phyloP scores from a whole-genome alignment of 208 protist genomes.

The Dictyostelium gargantuum region DNA sequence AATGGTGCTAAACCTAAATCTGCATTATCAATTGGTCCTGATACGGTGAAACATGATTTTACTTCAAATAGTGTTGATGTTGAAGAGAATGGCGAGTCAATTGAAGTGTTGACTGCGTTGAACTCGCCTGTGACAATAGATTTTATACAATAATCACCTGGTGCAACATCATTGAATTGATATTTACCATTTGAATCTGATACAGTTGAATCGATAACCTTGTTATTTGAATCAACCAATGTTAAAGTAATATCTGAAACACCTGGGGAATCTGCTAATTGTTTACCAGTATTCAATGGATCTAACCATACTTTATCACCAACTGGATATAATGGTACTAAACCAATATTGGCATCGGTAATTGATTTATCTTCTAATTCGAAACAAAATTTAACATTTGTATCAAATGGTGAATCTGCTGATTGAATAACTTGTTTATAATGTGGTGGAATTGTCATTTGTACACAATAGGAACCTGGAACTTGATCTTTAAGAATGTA shows the following conservation, averaged over 20 bases:
- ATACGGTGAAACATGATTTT: not conserved
- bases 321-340: not conserved
- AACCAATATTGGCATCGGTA: not conserved
- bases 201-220: not conserved
- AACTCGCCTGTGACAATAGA: not conserved
- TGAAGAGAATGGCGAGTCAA: not conserved
- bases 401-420: not conserved
- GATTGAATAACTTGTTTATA: not conserved
- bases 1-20: not conserved
- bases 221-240: not conserved
- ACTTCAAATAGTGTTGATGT: too few species aligned
- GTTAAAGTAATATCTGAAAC: not conserved
- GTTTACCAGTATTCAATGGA: not conserved
- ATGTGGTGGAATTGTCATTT: not conserved
- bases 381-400: not conserved
- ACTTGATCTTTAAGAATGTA: not conserved
- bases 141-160: not conserved
- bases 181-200: not conserved
- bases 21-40: not conserved
- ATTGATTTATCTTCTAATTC: not conserved
- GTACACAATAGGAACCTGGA: not conserved
- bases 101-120: not conserved
- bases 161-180: not conserved
- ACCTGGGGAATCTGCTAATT: too few species aligned
- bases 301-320: not conserved